These are phyloP conservation scores for Bifiguratus adelaidae DNA, from an alignment of 192 early-diverging fungal species.

Conservation along the genomic window DNA sequence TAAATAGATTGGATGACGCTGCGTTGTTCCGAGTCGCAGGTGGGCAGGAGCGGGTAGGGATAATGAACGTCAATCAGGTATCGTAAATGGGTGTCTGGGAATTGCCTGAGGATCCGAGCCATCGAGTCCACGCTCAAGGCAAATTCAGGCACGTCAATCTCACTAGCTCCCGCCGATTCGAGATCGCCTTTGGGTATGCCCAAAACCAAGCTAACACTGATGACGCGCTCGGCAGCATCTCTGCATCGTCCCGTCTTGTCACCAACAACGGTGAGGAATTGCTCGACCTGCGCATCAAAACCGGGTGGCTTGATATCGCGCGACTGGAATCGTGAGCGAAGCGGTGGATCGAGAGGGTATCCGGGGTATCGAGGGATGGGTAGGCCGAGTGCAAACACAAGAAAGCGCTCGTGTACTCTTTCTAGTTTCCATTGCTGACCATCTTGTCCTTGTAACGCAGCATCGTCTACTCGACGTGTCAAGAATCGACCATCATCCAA, in stretches of 20 bases:
- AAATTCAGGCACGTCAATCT: constrained; percentile 49
- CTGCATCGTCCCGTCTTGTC: constrained; percentile 24
- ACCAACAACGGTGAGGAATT: constrained; percentile 28
- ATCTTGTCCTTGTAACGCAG: constrained; percentile 28
- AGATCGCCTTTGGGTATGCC: constrained; percentile 26
- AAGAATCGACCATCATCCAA: constrained; percentile 75
- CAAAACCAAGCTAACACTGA: constrained; percentile 43
- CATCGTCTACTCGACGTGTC: constrained; percentile 32
- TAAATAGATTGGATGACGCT: constrained; percentile 49
- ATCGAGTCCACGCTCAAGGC: constrained; percentile 37
- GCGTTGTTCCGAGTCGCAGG: constrained; percentile 42
- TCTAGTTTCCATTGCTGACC: constrained; percentile 42
- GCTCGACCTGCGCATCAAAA: constrained; percentile 36
- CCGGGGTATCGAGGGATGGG: constrained; percentile 61
- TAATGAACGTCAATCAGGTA: constrained; percentile 47
- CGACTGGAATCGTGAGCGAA: constrained; percentile 69
- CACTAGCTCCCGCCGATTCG: constrained; percentile 14
- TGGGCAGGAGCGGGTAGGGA: constrained; percentile 45
- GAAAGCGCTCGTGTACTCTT: constrained; percentile 51
- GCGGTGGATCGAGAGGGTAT: constrained; percentile 67
- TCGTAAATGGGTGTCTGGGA: constrained; percentile 33
- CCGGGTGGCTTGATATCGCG: constrained; percentile 46
- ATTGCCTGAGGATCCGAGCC: constrained; percentile 23
- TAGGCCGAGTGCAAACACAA: constrained; percentile 66
- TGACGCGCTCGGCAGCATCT: constrained; percentile 33